phyloP scores from a whole-genome alignment of 352 stramenopile species.

The Globisporangium megalacanthum region DNA sequence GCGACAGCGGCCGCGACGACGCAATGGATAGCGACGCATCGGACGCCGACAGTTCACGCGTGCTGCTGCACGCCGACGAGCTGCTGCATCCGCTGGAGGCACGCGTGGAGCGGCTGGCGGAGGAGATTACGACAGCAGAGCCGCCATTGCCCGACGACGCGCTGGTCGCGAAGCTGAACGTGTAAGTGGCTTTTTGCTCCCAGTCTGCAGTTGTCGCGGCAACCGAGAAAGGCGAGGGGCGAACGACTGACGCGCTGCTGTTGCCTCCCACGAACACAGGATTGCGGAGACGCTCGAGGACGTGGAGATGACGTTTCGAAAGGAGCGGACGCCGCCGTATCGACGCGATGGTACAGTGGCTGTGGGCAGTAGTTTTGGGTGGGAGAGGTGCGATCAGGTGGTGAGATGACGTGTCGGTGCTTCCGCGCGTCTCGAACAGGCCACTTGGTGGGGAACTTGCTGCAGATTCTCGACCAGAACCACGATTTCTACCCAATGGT shows the following conservation, averaged over 20 bases:
- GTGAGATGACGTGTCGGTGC: neutral
- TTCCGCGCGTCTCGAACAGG: constrained; percentile 20
- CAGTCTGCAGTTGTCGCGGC: no score
- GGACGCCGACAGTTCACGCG: constrained; percentile 7
- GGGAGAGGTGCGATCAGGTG: neutral
- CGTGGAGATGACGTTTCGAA: constrained; percentile 68
- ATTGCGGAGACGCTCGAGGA: constrained; percentile 78
- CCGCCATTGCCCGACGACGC: constrained; percentile 49
- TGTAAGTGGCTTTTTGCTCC: constrained; percentile 28
- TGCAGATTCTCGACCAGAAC: constrained; percentile 75
- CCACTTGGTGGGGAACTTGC: constrained; percentile 71
- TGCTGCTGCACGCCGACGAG: constrained; percentile 29
- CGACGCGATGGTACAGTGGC: constrained; percentile 50
- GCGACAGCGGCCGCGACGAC: constrained; percentile 7
- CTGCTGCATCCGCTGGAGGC: constrained; percentile 51
- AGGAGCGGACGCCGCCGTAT: constrained; percentile 65
- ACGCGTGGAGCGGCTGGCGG: constrained; percentile 52
- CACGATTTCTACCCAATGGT: constrained; percentile 83
- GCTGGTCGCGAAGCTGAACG: constrained; percentile 66
- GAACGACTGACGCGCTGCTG: neutral
- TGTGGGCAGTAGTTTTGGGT: neutral
- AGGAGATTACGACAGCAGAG: constrained; percentile 53
- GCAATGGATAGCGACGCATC: constrained; percentile 7
- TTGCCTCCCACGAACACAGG: constrained; percentile 16
- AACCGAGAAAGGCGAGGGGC: no score